These are phyloP conservation scores for Thyridium curvatum DNA, from an alignment of 2,329 filamentous ascomycete species.

Conservation along the genomic window DNA sequence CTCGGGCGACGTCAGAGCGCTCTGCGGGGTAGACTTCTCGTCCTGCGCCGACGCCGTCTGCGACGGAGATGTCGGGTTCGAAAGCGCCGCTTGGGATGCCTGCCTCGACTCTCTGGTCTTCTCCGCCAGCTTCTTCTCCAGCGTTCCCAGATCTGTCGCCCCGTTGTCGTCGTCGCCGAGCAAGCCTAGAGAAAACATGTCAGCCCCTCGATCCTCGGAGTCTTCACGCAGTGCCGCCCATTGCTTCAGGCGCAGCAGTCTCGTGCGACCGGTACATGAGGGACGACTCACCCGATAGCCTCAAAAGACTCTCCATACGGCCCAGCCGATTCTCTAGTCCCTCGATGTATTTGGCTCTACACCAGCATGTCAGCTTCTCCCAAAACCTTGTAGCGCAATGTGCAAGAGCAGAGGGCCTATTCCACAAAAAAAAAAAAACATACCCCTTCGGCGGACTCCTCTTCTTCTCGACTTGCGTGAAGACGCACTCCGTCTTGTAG, in stretches of 20 bases:
- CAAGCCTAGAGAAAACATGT: slow-evolving; percentile 46
- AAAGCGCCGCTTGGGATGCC: slow-evolving; percentile 36
- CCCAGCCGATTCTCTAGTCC: slow-evolving; percentile 88
- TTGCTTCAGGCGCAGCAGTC: no score
- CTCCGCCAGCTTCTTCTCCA: slow-evolving; percentile 70
- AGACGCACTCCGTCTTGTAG: slow-evolving; percentile 96
- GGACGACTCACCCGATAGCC: slow-evolving; percentile 60
- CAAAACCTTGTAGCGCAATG: no score
- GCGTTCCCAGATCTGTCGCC: slow-evolving; percentile 77
- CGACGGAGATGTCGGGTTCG: slow-evolving; percentile 46
- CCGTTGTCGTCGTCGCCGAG: slow-evolving; percentile 80
- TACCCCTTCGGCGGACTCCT: slow-evolving; percentile 94
- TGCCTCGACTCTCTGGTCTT: slow-evolving; percentile 46
- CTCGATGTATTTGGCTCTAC: slow-evolving; percentile 93
- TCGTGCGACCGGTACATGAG: no score
- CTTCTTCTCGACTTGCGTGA: slow-evolving; percentile 99
- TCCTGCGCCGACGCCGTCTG: slow-evolving; percentile 37
- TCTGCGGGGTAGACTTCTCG: slow-evolving; percentile 42
- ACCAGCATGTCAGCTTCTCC: background rate
- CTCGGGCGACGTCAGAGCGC: slow-evolving; percentile 48
- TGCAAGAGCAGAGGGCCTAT: no score
- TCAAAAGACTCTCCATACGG: slow-evolving; percentile 90
- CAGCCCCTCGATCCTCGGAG: slow-evolving; percentile 14
- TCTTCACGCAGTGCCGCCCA: no score
- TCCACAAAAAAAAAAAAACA: no score